Base-by-base conservation (phyloP, 2,329 filamentous ascomycete species). In the Hypocrella siamensis region DNA sequence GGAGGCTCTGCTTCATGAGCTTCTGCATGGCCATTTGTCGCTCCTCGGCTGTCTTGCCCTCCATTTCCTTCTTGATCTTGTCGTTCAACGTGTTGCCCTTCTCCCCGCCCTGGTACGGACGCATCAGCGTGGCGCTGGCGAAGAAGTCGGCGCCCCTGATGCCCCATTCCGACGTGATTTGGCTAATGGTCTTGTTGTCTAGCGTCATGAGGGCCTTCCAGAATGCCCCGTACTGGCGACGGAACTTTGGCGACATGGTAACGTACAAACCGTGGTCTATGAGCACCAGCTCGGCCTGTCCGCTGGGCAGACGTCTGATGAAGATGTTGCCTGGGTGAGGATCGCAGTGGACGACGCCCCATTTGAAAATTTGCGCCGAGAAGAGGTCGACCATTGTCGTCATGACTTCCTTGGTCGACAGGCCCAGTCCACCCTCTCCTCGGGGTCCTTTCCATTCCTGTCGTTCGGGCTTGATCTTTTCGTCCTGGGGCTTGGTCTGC, bases 211-310 rank as follows among this genome's bases (percentile, higher is more conserved):
- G 70, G 1, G 80, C 77, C 54, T 92, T 93, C 90, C 90, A 98
- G 60, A 98, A 90, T 4, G 72, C 63, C 14, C 77, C 75, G 53
- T 96, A 96, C 52, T 96, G 74, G 47, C 79, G 77, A 9, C 85
- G 72, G 59, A 96, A 93, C 37, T 72, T 62, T 2, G 80, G 77
- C 17, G 72, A 65, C 81, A 96, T 90, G 53, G 82, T 79, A 34
- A 96, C 83, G 58, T 98, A 98, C 5, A 98, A 72, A 0, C 90
- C 90, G 54, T 98, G 90, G 54, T 98, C 90, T 49, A 98, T 93
- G 22, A 98, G 75, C 1, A 96, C 88, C 19, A 98, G 68, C 58
- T 98, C 85, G 1, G 88, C 69, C 27, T 74, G 68, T n/a, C 88
- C 88, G 27, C 67, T 76, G 1, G 85, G 80, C 12, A 83, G 65